Evolutionary conservation across 257 asterid species (phyloP), one percentile per base, ranked within the genome.

Genomic region (Galeopsis tetrahit): DNA sequence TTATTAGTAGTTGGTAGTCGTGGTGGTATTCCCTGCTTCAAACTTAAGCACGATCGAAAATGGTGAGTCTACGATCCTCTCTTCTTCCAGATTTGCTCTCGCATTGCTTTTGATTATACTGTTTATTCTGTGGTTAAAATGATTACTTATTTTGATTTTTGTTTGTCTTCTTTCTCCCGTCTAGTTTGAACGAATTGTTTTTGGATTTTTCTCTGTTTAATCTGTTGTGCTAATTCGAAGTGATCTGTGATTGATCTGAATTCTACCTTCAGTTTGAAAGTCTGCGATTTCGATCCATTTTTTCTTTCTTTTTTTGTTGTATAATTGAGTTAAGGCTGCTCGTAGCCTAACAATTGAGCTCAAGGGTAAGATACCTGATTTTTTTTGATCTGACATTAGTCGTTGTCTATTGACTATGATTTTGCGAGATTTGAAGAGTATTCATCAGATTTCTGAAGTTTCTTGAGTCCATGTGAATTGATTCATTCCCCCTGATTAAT

Each of bases 21-120:
- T 78, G 58, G 31, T 75, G 69, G 69, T 11, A 43, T 65, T 52
- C 75, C 60, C 77, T 73, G 72, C 80, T 55, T 76, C 34, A 36
- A 73, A 15, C 71, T 40, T 15, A 73, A 69, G 80, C 69, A 69
- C 79, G 66, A 31, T 60, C 73, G 33, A 48, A 75, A 66, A 82
- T 82, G 86, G 86, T 82, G 72, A 63, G 72, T 66, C 39, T 55
- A 7, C 46, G 9, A 1, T 3, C 21, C 38, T 17, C 42, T 62
- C 9, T 15, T 32, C 39, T 34, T 53, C 75, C 73, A 7, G 72
- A 52, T 69, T 77, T 60, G 44, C 46, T 64, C 14, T 63, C 11
- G 63, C 77, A 48, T 69, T 73, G 72, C 58, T 57, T 77, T 52
- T 21, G 63, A 62, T 57, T 70, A n/a, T 28, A 4, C 33, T 71